Percentiles rank a stretch among this genome's conserved stretches.
Evolutionary conservation across 495 filamentous ascomycete species (phyloP).

Genomic region (Massariosphaeria phaeospora): DNA sequence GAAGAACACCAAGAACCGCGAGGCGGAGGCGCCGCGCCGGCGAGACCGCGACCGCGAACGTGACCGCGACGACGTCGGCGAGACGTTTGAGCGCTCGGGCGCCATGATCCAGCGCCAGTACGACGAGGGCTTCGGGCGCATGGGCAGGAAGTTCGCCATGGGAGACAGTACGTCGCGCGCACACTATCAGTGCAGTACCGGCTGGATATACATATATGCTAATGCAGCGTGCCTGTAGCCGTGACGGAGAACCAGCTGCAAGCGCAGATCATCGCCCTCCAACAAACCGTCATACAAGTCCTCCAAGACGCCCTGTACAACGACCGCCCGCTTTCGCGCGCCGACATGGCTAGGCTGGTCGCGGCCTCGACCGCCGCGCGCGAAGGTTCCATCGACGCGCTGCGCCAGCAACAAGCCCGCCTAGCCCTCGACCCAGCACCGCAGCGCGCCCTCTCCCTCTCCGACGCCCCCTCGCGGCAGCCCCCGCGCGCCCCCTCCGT

Average conservation of each 20-base stretch:
- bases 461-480: too few species aligned
- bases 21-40: too few species aligned
- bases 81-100: constrained; percentile 22
- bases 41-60: constrained; percentile 10
- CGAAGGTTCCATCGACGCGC: constrained; percentile 34
- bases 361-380: constrained; percentile 34
- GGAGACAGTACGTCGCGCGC: constrained; percentile 31
- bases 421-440: constrained; percentile 12
- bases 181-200: not conserved
- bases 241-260: constrained; percentile 38
- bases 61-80: constrained; percentile 16
- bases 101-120: constrained; percentile 34
- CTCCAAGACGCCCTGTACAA: constrained; percentile 37
- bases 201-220: not conserved
- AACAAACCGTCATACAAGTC: constrained; percentile 39
- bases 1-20: constrained; percentile 21
- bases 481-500: too few species aligned
- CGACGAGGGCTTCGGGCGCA: constrained; percentile 30
- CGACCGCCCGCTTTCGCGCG: constrained; percentile 28
- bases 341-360: constrained; percentile 34
- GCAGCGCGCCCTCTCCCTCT: constrained; percentile 10
- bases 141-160: constrained; percentile 33
- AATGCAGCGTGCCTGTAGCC: constrained; percentile 11
- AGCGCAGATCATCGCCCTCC: constrained; percentile 37
- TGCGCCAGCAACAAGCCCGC: constrained; percentile 29